phyloP scores from a whole-genome alignment of 116 monocot species.

The Cymodocea nodosa region DNA sequence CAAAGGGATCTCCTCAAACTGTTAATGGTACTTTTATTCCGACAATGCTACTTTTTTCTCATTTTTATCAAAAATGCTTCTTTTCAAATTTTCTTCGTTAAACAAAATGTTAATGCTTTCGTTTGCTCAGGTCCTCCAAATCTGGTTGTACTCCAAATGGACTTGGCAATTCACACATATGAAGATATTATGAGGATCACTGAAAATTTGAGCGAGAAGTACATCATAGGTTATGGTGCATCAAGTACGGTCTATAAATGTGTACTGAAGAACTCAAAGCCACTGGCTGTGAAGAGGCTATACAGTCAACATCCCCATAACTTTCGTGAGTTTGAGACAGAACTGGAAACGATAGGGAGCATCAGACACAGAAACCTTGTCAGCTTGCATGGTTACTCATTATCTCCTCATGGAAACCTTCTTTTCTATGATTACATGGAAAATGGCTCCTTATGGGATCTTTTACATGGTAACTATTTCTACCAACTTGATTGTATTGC shows the following conservation, averaged over 20 bases:
- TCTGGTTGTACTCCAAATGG: conserved; percentile 80
- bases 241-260: conserved; percentile 92
- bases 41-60: not conserved
- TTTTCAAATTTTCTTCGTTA: not conserved
- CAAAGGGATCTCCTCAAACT: conserved; percentile 25
- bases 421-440: conserved; percentile 98
- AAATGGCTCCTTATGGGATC: conserved; percentile 99
- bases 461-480: conserved; percentile 59
- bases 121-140: conserved; percentile 55
- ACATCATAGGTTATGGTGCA: conserved; percentile 80
- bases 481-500: not conserved
- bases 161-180: conserved; percentile 80
- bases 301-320: conserved; percentile 63
- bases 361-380: conserved; percentile 89
- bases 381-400: conserved; percentile 81
- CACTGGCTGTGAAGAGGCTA: conserved; percentile 73
- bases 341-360: conserved; percentile 79
- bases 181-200: conserved; percentile 87
- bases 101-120: too few relatives aligned
- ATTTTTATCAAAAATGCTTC: not conserved
- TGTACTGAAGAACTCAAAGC: conserved; percentile 56
- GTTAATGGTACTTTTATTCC: conserved; percentile 22
- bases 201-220: conserved; percentile 80
- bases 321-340: conserved; percentile 80
- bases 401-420: conserved; percentile 89